A percentile compares a stretch with the other conserved stretches of the same genome.
These are phyloP conservation scores for Plasmodium gonderi DNA, from an alignment of 169 alveolate genomes.

Conservation along the genomic window DNA sequence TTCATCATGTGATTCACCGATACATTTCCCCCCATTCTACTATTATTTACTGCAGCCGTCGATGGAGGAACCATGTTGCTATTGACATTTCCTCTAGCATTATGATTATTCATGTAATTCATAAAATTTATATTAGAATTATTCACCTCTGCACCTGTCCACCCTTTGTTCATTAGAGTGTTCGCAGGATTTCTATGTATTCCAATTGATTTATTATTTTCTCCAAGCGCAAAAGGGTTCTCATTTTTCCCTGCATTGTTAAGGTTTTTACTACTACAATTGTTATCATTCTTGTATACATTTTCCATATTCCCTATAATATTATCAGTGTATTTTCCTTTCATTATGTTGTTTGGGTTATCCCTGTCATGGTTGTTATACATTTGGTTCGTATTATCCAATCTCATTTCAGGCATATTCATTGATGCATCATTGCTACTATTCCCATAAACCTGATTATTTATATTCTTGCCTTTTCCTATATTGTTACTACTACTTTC, in stretches of 20 bases:
- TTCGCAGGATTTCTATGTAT: neutral
- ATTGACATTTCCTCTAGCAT: neutral
- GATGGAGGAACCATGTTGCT: neutral
- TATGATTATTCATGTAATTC: slow-evolving; percentile 9
- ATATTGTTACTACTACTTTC: neutral
- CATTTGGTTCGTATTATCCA: neutral
- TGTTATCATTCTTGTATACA: slow-evolving; percentile 1
- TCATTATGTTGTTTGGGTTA: neutral
- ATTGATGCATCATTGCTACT: neutral
- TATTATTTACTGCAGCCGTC: neutral
- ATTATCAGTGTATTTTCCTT: neutral
- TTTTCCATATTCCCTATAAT: slow-evolving; percentile 10
- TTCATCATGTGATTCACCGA: slow-evolving; percentile 58
- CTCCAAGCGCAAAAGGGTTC: neutral
- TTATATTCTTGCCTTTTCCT: neutral
- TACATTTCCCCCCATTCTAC: neutral
- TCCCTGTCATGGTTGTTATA: neutral
- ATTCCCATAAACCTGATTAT: neutral
- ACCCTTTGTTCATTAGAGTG: slow-evolving; percentile 13
- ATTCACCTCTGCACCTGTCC: neutral
- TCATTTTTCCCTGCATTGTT: neutral
- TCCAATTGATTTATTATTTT: slow-evolving; percentile 19
- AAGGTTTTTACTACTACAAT: neutral
- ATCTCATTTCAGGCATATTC: slow-evolving; percentile 17
- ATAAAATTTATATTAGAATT: slow-evolving; percentile 9